Evolutionary conservation across 306 rosid genomes (phyloP), one percentile per base, ranked within the genome.

Genomic region (Gastrolobium bilobum): DNA sequence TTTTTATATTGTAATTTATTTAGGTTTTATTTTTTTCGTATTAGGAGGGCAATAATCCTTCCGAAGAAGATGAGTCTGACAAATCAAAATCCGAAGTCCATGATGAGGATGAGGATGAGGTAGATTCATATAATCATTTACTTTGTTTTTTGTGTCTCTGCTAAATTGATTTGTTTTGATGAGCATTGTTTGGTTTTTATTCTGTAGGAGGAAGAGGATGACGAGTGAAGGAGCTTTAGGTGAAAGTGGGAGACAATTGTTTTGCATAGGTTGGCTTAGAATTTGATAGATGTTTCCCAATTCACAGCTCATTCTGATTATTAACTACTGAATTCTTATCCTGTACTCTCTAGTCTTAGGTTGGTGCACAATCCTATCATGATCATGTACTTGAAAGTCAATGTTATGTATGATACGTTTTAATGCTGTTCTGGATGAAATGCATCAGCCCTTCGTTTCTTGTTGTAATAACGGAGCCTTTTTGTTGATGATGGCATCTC

Each of bases 1-100:
- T 4, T 31, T 38, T 0, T 47, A 10, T 34, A 0, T 3, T 37
- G 2, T n/a, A 6, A 15, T 26, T 48, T 20, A 34, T n/a, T 61
- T 7, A 4, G 0, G 13, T 47, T 7, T 37, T 8, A 4, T 4
- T 65, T 73, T 44, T 10, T 4, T 69, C 26, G 4, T 10, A 1
- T 68, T 42, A 94, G 98, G 98, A 82, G 50, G 96, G 92, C 0
- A 88, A 79, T 2, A 75, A 82, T 40, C 83, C 82, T 11, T 90
- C 74, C 0, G 97, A 90, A 47, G 98, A 90, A 48, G 91, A 94
- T 2, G 98, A 89, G 39, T 94, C 98, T 0, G 98, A 94, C 73
- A 94, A 90, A 81, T 94, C 98, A 6, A 92, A 88, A 71, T 92
- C 98, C 1, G 97, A 94, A 71, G 94, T 94, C 70, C 73, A 94